Evolutionary conservation across 805 yeast genomes (phyloP).

Genomic region (Lipomyces lipofer): DNA sequence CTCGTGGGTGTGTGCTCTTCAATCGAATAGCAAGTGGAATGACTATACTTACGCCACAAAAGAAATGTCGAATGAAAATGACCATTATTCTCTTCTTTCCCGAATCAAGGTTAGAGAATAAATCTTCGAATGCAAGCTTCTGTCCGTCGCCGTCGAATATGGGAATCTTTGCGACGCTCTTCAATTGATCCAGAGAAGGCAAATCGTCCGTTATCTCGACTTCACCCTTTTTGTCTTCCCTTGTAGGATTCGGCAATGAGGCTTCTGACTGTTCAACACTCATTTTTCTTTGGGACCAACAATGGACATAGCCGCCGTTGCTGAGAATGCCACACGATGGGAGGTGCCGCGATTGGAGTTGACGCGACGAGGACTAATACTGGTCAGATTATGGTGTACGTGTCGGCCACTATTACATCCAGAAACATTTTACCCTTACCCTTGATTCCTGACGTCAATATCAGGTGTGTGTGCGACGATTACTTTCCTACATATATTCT

Average conservation of each 20-base stretch:
- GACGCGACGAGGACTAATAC: too few species aligned
- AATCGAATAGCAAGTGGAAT: neutral
- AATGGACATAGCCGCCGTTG: too few species aligned
- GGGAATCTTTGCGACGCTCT: neutral
- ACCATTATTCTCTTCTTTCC: neutral
- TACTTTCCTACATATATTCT: too few species aligned
- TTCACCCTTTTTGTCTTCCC: neutral
- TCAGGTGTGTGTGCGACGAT: too few species aligned
- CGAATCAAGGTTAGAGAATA: neutral
- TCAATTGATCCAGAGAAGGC: neutral
- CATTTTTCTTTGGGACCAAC: conserved; percentile 1
- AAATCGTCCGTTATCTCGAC: neutral
- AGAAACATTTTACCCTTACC: too few species aligned
- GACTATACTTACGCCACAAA: neutral
- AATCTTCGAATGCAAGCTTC: neutral
- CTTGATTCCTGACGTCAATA: too few species aligned
- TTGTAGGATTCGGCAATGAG: neutral
- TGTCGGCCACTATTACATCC: too few species aligned
- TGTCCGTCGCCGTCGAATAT: neutral
- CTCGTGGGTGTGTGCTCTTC: neutral
- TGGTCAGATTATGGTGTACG: too few species aligned
- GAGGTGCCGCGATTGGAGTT: too few species aligned
- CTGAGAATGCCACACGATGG: too few species aligned
- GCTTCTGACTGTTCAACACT: neutral
- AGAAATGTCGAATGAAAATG: conserved; percentile 1